Evolutionary conservation across 352 stramenopile genomes (phyloP), one percentile per base, ranked within the genome.

Genomic region (Globisporangium camurandrum): DNA sequence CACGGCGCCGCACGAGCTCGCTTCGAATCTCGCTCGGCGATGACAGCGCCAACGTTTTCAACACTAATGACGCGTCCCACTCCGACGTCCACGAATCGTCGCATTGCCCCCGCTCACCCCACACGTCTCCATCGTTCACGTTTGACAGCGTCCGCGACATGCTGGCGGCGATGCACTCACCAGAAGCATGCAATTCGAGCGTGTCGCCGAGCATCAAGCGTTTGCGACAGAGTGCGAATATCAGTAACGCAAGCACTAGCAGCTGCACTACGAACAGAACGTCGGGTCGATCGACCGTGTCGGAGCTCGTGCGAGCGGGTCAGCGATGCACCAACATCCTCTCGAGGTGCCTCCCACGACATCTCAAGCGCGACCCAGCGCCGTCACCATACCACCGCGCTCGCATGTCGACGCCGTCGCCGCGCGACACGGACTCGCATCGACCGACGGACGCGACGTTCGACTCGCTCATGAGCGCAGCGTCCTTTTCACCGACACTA

Each of bases 271-370:
- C 47, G 5, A 46, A 12, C 26, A 31, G 11, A 6, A 37, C n/a
- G 9, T 24, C 17, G 36, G 39, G 37, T 16, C 27, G 14, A 19
- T 16, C 2, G 22, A 28, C 16, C 24, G 38, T 34, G 31, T 1
- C 11, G 30, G 38, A 27, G 30, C 50, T 4, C 24, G 30, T 19
- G 19, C n/a, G 30, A 56, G 41, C 6, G 12, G 23, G 36, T 6
- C 41, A 42, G 22, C 39, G 44, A n/a, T 53, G 49, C 52, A 53
- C 52, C 20, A 59, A 45, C 37, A 49, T 59, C 17, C 38, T 59
- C 16, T 53, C 45, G 28, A 30, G 52, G 24, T 59, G 52, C 12
- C 28, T 59, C 3, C 44, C 36, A 4, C 39, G 40, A 1, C 38
- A 59, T 2, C 20, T 49, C 27, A 59, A 52, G 45, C 34, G 45